Base-by-base conservation (phyloP, 2,329 filamentous ascomycete species). In the Beauveria australis region DNA sequence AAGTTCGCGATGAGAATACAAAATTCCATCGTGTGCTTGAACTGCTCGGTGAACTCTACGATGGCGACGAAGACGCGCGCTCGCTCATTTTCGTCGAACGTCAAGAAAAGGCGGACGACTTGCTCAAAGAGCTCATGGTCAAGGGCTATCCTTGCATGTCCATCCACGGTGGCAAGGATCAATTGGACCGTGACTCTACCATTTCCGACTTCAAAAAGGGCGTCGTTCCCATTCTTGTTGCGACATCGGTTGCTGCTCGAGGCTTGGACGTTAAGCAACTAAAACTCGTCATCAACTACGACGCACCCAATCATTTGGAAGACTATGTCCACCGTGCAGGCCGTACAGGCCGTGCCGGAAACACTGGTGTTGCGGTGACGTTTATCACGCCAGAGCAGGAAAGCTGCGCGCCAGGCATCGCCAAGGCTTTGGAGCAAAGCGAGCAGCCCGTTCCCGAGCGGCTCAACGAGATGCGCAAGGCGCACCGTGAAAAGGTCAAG, bases 301-400 rank as follows among this genome's bases (percentile, higher is more conserved):
- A 97, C 70, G 90, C 89, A 1, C 93, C 92, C 1, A 96, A 96
- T 68, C 92, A 97, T 75, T 75, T 96, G 63, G 94, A 99, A 75
- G 94, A 97, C 70, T 97, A 97, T 69, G 93, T 97, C 46, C 94
- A 97, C 73, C 88, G 94, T 64, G 91, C 90, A 60, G 94, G 94
- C 53, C 90, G 94, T 67, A 97, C 94, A 8, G 94, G 94, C 12
- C 88, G 94, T 71, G 94, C 94, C 51, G 94, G 94, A 46, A 96
- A 97, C 69, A 96, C 86, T 24, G 94, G 94, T 64, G 96, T 92
- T 44, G 94, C 94, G 0, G 90, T 99, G 55, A 99, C 94, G 0
- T 96, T 97, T 70, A 79, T 99, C 62, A 95, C 91, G 0, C 88
- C 91, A 47, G 90, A 95, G 52, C 92, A 99, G 72, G 92, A 96